Evolutionary conservation across 768 basidiomycete genomes (phyloP).

Genomic region (Lactarius trivialis): DNA sequence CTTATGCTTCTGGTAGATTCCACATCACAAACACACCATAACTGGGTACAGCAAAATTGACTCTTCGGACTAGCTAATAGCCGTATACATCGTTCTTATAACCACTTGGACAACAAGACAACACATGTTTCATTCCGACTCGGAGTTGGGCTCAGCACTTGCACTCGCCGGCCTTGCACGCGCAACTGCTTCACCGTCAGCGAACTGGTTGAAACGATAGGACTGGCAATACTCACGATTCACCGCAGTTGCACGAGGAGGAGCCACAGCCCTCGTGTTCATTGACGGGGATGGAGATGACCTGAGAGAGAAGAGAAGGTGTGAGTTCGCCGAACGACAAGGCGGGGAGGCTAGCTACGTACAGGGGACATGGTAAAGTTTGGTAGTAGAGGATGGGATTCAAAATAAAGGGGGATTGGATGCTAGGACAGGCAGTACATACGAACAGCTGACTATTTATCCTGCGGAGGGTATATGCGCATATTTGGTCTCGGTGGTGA

Average conservation of each 20-base stretch:
- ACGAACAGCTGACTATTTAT: background rate
- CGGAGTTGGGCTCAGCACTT: background rate
- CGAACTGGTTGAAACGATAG: too few relatives aligned
- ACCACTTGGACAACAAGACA: background rate
- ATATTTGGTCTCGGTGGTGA: background rate
- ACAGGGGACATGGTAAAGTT: background rate
- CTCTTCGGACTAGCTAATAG: background rate
- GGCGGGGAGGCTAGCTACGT: background rate
- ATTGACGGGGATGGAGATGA: background rate
- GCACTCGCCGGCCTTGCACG: slow-evolving; percentile 1
- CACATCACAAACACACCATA: too few relatives aligned
- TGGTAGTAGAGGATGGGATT: background rate
- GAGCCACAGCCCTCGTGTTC: background rate
- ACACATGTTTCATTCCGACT: background rate
- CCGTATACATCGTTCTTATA: background rate
- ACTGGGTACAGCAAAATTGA: too few relatives aligned
- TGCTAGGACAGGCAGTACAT: background rate
- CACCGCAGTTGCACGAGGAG: background rate
- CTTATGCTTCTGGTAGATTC: too few relatives aligned
- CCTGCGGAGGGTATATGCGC: background rate
- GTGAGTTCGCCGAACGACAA: background rate
- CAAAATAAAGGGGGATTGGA: background rate
- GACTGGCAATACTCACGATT: background rate
- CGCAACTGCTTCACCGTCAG: background rate
- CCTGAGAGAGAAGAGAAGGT: background rate